These are phyloP conservation scores for Azolla pinnata DNA, from an alignment of 75 land plant genomes.

Conservation along the genomic window DNA sequence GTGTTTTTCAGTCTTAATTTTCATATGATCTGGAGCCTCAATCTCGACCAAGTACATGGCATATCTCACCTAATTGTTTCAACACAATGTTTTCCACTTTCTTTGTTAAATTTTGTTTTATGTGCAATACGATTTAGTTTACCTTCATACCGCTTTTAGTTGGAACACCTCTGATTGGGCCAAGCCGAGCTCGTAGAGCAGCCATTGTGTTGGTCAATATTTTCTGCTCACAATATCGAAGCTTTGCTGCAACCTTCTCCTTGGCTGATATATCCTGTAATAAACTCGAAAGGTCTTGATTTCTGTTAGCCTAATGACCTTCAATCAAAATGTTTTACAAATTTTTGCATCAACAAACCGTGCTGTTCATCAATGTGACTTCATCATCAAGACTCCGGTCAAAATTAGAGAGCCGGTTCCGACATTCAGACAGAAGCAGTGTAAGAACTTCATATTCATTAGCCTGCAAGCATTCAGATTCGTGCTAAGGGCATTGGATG, in stretches of 20 bases:
- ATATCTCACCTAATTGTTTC: too few species aligned
- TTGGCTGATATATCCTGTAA: constrained; percentile 18
- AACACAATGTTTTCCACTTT: too few species aligned
- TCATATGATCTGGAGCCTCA: too few species aligned
- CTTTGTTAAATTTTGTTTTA: too few species aligned
- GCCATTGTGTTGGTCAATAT: constrained; percentile 28
- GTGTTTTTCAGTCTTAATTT: too few species aligned
- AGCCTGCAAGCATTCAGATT: constrained; percentile 21
- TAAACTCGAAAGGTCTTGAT: neutral
- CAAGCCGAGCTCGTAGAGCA: constrained; percentile 30
- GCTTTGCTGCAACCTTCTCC: constrained; percentile 31
- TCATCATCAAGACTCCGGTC: constrained; percentile 23
- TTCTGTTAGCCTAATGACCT: neutral
- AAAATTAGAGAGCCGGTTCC: constrained; percentile 17
- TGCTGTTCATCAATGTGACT: constrained; percentile 18
- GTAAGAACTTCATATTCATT: constrained; percentile 34
- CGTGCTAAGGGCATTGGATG: too few species aligned
- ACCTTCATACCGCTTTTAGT: constrained; percentile 35
- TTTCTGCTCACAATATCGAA: constrained; percentile 27
- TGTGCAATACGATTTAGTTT: too few species aligned
- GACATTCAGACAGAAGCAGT: constrained; percentile 31
- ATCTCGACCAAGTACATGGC: too few species aligned
- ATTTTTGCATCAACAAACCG: too few species aligned
- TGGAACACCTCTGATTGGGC: constrained; percentile 37
- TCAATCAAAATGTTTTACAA: too few species aligned